Percentiles rank a stretch among this genome's conserved stretches.
Evolutionary conservation across 2,329 filamentous ascomycete species (phyloP).

Genomic region (Ilyonectria mors-panacis): DNA sequence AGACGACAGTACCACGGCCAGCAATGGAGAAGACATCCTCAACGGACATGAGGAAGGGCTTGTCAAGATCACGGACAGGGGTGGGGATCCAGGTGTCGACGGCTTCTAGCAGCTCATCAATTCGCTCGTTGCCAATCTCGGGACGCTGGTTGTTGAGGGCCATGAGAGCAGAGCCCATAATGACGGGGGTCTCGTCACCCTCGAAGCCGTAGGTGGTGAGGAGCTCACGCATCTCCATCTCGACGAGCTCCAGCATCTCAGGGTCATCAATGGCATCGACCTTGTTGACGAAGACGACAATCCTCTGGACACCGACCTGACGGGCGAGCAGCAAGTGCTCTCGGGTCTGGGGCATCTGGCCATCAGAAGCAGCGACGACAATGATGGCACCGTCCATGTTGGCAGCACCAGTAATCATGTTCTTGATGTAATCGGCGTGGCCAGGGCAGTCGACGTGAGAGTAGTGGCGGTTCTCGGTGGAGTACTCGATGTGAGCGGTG

Average conservation of each 20-base stretch:
- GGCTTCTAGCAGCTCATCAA: constrained; percentile 90
- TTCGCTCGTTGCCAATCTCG: constrained; percentile 89
- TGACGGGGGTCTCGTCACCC: constrained; percentile 96
- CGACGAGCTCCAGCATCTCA: constrained; percentile 99
- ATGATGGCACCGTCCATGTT: constrained; percentile 99
- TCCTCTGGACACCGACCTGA: constrained; percentile 97
- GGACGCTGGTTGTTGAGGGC: constrained; percentile 88
- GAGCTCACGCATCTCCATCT: constrained; percentile 99
- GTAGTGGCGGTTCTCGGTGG: constrained; percentile 95
- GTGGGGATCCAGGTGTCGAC: constrained; percentile 98
- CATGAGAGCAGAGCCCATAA: constrained; percentile 97
- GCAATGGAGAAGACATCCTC: constrained; percentile 93
- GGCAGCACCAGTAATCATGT: constrained; percentile 99
- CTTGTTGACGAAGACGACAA: constrained; percentile 99
- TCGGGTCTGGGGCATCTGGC: constrained; percentile 99
- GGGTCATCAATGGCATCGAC: constrained; percentile 96
- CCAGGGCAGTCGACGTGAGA: constrained; percentile 99
- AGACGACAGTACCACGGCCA: constrained; percentile 96
- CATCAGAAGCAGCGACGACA: constrained; percentile 97
- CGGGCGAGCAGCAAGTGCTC: constrained; percentile 98
- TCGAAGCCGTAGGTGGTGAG: constrained; percentile 95
- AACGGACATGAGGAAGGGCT: constrained; percentile 99
- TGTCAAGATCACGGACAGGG: constrained; percentile 92
- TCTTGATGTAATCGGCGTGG: constrained; percentile 99
- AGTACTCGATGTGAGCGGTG: constrained; percentile 98